phyloP scores from a whole-genome alignment of 192 early-diverging fungal genomes.

The Blastocladiella britannica region DNA sequence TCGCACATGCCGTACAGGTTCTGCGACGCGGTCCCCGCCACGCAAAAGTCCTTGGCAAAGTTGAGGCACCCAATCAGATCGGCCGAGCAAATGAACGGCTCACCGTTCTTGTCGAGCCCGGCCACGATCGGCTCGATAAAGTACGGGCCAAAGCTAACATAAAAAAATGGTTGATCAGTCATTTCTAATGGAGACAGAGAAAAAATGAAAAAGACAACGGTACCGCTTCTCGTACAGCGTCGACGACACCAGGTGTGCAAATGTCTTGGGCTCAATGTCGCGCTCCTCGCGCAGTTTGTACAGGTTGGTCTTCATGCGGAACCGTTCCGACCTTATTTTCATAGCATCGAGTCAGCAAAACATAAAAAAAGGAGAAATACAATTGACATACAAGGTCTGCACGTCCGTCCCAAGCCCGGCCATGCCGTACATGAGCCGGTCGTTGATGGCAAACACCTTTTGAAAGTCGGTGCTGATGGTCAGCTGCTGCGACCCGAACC shows the following conservation, averaged over 20 bases:
- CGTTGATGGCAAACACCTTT: slow-evolving; percentile 76
- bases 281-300: slow-evolving; percentile 92
- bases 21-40: slow-evolving; percentile 63
- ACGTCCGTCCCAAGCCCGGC: slow-evolving; percentile 92
- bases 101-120: slow-evolving; percentile 69
- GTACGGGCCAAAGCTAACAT: slow-evolving; percentile 76
- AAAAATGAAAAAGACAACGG: not conserved
- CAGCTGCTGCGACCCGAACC: slow-evolving; percentile 79
- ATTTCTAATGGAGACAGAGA: not conserved
- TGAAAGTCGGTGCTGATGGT: slow-evolving; percentile 87
- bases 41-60: slow-evolving; percentile 84
- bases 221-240: slow-evolving; percentile 84
- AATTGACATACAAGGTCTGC: slow-evolving; percentile 58
- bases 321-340: slow-evolving; percentile 60
- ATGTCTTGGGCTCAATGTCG: slow-evolving; percentile 79
- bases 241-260: slow-evolving; percentile 81
- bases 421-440: slow-evolving; percentile 71
- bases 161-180: slow-evolving; percentile 4
- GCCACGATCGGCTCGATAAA: slow-evolving; percentile 88
- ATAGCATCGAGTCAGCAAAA: not conserved
- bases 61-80: slow-evolving; percentile 91
- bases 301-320: slow-evolving; percentile 86
- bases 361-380: slow-evolving; percentile 1
- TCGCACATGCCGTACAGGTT: slow-evolving; percentile 95
- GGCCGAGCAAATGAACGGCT: slow-evolving; percentile 84